Evolutionary conservation across 495 filamentous ascomycete species (phyloP), one percentile per base, ranked within the genome.

Genomic region (Aspergillus olivimuriae): DNA sequence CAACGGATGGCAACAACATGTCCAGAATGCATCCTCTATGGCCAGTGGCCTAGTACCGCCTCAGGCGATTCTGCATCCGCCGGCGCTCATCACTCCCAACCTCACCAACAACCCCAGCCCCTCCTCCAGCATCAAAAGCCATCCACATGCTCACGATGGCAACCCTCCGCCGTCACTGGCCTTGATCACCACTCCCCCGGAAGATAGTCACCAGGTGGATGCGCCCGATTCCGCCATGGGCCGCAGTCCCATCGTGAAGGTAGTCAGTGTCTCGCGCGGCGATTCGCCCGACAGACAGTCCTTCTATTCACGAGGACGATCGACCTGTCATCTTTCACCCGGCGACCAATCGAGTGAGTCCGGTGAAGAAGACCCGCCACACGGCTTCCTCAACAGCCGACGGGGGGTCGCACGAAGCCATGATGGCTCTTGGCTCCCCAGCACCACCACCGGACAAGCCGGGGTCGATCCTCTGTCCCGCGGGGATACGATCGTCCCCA

Each of bases 241-340:
- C 10, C 51, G 62, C 32, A 76, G 73, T 39, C 74, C 74, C 11
- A 66, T 68, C 15, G 56, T 77, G 17, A 73, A 63, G 12, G 60
- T 77, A 8, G 63, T 65, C 24, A 68, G 46, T 28, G 66, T 66
- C 34, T 65, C 65, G 21, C 63, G 73, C 21, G 74, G 74, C 2
- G 74, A 77, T 48, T 77, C 73, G 2, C 74, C 74, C 4, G 60
- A 59, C 31, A 54, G 61, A 24, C 58, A 58, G 17, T 23, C 34
- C 9, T 47, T 46, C 19, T 38, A 30, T 11, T 45, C 53, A n/a
- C 46, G 46, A 22, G 50, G 61, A 48, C 61, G 57, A 20, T 66
- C 68, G 7, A 62, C 62, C 4, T 55, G 53, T 5, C 66, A 72
- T 46, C 57, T 75, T 15, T 65, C 68, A 9, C 68, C 69, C 1